These are phyloP conservation scores for Dryadomyces quercivorus DNA, from an alignment of 2,329 filamentous ascomycete genomes.

Conservation along the genomic window DNA sequence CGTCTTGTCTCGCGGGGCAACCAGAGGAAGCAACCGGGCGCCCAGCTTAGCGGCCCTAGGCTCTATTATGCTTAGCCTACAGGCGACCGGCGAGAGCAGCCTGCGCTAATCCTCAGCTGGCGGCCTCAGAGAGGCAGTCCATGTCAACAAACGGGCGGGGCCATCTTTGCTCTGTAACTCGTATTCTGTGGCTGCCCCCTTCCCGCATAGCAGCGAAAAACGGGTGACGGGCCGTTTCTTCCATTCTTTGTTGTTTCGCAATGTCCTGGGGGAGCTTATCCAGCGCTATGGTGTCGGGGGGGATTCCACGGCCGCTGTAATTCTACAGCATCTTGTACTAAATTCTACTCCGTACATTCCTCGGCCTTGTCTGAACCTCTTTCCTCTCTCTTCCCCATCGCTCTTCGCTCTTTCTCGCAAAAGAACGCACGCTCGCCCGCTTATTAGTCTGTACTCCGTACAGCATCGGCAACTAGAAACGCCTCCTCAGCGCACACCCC, in stretches of 20 bases:
- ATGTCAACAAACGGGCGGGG: slow-evolving; percentile 9
- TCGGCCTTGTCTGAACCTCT: too few species aligned
- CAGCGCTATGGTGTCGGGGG: background rate
- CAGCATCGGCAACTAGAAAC: background rate
- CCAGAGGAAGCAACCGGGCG: slow-evolving; percentile 1
- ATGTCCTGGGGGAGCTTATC: background rate
- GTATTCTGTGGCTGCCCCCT: background rate
- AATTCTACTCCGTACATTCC: too few species aligned
- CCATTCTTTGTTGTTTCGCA: background rate
- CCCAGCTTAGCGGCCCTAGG: slow-evolving; percentile 5
- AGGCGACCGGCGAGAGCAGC: background rate
- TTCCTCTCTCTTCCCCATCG: background rate
- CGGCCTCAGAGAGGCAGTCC: slow-evolving; percentile 8
- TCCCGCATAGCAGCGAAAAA: background rate
- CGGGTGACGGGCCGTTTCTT: slow-evolving; percentile 5
- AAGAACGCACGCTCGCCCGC: background rate
- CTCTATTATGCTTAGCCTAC: slow-evolving; percentile 6
- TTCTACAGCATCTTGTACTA: too few species aligned
- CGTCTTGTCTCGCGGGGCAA: slow-evolving; percentile 12
- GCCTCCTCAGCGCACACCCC: background rate
- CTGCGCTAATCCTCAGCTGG: slow-evolving; percentile 7
- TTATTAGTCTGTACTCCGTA: background rate
- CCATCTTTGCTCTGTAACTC: background rate
- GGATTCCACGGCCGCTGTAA: too few species aligned
- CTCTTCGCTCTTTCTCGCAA: background rate